phyloP scores from a whole-genome alignment of 257 asterid species.

The Solanum acaule region DNA sequence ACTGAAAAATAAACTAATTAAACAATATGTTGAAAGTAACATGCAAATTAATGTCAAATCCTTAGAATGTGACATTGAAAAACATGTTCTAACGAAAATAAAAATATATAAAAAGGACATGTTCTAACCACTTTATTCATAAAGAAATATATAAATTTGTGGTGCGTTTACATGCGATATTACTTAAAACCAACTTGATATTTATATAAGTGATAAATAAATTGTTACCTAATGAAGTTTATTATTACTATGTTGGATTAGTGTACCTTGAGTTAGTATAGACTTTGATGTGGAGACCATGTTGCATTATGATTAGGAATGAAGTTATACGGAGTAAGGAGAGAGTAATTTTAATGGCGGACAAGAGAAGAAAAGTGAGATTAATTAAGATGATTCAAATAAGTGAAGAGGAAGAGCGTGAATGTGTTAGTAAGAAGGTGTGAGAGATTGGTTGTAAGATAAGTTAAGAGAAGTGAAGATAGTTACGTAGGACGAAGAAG shows the following conservation, averaged over 20 bases:
- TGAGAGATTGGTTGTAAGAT: not conserved
- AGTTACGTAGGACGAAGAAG: not conserved
- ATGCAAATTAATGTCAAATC: not conserved
- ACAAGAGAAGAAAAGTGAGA: not conserved
- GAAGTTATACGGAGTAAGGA: not conserved
- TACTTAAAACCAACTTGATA: not conserved
- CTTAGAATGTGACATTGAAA: not conserved
- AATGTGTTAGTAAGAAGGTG: not conserved
- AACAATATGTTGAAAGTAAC: not conserved
- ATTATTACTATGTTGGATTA: not conserved
- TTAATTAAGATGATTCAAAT: not conserved
- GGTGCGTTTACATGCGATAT: not conserved
- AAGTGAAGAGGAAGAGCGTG: not conserved
- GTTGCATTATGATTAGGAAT: not conserved
- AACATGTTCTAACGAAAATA: conserved; percentile 3
- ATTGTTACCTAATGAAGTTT: not conserved
- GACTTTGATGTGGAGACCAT: not conserved
- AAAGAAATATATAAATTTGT: not conserved
- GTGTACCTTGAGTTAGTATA: not conserved
- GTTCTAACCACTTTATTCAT: conserved; percentile 16
- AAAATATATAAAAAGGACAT: not conserved
- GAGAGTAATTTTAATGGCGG: accelerated
- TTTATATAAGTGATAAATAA: not conserved
- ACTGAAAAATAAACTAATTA: not conserved
- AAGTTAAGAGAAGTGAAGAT: not conserved